Conservation (phyloP, 2,329 filamentous ascomycete species). For the Gnomoniopsis sp. region DNA sequence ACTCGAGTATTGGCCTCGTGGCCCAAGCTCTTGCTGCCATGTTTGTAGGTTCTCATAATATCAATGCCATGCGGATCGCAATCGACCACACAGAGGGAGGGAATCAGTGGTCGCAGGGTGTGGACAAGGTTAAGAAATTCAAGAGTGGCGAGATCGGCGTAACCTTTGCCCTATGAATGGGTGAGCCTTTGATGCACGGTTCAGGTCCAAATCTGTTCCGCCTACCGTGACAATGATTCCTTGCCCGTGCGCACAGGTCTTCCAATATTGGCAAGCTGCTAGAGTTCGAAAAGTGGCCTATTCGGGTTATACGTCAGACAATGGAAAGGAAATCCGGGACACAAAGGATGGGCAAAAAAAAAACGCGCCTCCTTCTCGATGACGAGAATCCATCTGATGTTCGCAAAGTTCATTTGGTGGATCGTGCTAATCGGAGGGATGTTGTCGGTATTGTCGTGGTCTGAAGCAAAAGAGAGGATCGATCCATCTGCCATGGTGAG, state of each 20-base stretch:
- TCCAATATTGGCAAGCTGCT: constrained; percentile 54
- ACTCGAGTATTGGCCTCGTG: constrained; percentile 55
- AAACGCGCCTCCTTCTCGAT: constrained; percentile 71
- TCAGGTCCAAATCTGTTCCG: background rate
- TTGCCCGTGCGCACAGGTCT: constrained; percentile 41
- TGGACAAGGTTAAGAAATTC: constrained; percentile 58
- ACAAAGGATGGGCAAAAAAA: background rate
- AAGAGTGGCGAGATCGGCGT: constrained; percentile 71
- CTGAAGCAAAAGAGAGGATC: constrained; percentile 25
- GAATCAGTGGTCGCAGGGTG: constrained; percentile 42
- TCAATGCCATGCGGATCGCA: constrained; percentile 73
- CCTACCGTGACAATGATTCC: constrained; percentile 67
- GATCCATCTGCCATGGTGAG: constrained; percentile 31
- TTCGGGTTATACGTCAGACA: constrained; percentile 15
- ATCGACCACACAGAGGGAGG: constrained; percentile 65
- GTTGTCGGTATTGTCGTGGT: constrained; percentile 37
- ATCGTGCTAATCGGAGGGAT: constrained; percentile 55
- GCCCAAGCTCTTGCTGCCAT: constrained; percentile 60
- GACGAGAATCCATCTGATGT: constrained; percentile 63
- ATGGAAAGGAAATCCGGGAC: background rate
- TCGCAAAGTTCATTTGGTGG: constrained; percentile 44
- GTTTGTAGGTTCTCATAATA: constrained; percentile 71
- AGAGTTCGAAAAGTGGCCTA: constrained; percentile 75
- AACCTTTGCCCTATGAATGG: constrained; percentile 67
- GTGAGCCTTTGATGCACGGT: background rate